phyloP scores from a whole-genome alignment of 78 protist species.

The Anaeramoeba ignava region DNA sequence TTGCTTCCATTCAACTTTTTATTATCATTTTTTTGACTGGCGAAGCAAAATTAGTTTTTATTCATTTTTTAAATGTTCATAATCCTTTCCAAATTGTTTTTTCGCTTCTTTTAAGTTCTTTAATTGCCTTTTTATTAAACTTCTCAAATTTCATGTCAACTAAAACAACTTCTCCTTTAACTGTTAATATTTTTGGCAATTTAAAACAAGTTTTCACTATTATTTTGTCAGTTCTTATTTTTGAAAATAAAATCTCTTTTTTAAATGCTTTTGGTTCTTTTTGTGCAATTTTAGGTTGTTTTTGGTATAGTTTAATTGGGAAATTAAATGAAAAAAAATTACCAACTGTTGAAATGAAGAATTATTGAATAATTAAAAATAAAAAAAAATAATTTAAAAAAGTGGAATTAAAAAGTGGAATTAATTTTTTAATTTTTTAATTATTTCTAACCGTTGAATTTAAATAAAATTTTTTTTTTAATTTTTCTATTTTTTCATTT shows the following conservation, averaged over 20 bases:
- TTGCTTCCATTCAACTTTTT: background rate
- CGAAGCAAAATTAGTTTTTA: background rate
- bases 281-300: constrained; percentile 3
- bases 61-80: background rate
- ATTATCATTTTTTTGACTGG: background rate
- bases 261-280: constrained; percentile 15
- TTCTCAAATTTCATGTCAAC: constrained; percentile 17
- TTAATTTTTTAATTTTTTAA: no score
- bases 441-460: no score
- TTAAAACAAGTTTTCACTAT: constrained; percentile 21
- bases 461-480: no score
- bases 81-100: no score
- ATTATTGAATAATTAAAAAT: no score
- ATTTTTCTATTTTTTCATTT: no score
- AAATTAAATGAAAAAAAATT: no score
- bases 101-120: background rate
- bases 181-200: constrained; percentile 14
- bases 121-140: constrained; percentile 15
- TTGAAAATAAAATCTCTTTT: background rate
- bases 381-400: no score
- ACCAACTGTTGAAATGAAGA: no score
- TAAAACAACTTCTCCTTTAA: constrained; percentile 7
- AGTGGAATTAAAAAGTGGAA: no score
- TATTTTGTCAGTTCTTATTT: background rate
- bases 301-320: no score